Percentiles rank a stretch among this genome's conserved stretches.
Conservation (phyloP, 2,329 filamentous ascomycete species). For the Macrophomina phaseolina region DNA sequence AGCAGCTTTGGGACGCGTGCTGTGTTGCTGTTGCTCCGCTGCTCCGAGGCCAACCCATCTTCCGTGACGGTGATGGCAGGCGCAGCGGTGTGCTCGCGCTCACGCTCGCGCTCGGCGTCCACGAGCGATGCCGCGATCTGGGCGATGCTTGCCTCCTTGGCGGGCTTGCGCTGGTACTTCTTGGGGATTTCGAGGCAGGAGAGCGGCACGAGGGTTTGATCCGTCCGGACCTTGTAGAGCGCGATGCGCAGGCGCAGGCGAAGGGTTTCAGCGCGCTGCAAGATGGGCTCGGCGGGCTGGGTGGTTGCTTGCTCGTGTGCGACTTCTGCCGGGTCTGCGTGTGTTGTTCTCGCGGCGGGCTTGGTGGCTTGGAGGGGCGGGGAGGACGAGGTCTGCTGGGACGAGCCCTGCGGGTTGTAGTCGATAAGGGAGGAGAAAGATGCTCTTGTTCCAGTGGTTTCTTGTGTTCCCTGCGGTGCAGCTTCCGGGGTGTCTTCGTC, state of each 20-base stretch:
- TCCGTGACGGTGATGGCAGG: constrained; percentile 41
- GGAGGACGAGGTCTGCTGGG: constrained; percentile 19
- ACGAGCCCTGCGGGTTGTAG: constrained; percentile 47
- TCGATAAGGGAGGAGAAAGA: constrained; percentile 57
- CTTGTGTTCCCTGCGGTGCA: constrained; percentile 35
- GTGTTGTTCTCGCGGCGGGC: constrained; percentile 11
- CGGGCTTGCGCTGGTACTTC: constrained; percentile 30
- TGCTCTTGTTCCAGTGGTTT: constrained; percentile 40
- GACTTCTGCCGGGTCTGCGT: constrained; percentile 2
- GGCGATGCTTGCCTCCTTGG: constrained; percentile 35
- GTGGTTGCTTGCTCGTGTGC: background rate
- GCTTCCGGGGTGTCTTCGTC: constrained; percentile 42
- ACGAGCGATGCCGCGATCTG: constrained; percentile 34
- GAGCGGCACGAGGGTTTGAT: constrained; percentile 71
- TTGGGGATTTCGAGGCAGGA: constrained; percentile 56
- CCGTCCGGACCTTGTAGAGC: constrained; percentile 76
- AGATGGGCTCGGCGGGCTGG: background rate
- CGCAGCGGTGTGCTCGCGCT: constrained; percentile 31
- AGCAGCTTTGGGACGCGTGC: constrained; percentile 34
- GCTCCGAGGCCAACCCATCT: constrained; percentile 16
- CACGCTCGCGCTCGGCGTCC: constrained; percentile 28
- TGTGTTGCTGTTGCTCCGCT: background rate
- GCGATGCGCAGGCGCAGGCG: constrained; percentile 73
- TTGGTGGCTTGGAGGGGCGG: constrained; percentile 20
- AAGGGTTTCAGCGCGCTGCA: constrained; percentile 68